Evolutionary conservation across 805 yeast species (phyloP).

Genomic region (Starmerella apicola): DNA sequence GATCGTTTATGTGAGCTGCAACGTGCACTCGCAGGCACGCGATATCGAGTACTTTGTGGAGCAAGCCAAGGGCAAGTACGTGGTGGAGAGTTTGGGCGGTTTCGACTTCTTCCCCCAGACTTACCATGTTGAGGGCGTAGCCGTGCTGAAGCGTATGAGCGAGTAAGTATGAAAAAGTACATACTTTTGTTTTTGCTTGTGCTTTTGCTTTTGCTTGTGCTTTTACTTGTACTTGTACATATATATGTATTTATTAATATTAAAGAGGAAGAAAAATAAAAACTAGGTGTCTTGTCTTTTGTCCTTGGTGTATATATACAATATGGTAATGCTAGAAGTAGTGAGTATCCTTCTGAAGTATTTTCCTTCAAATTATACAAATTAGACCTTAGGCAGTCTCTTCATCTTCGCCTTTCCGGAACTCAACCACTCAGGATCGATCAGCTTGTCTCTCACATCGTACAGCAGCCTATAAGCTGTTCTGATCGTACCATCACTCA

Average conservation of each 20-base stretch:
- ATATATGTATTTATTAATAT: too few species aligned
- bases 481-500: constrained; percentile 93
- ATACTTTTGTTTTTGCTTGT: too few species aligned
- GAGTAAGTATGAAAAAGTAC: too few species aligned
- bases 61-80: constrained; percentile 34
- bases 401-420: constrained; percentile 51
- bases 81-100: constrained; percentile 74
- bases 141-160: constrained; percentile 48
- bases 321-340: too few species aligned
- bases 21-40: constrained; percentile 94
- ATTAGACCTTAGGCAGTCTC: constrained; percentile 26
- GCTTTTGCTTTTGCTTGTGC: too few species aligned
- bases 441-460: constrained; percentile 55
- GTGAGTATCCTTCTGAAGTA: too few species aligned
- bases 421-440: constrained; percentile 68
- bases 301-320: too few species aligned
- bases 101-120: constrained; percentile 96
- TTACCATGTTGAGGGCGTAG: constrained; percentile 82
- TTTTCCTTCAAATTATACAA: not conserved
- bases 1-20: constrained; percentile 91
- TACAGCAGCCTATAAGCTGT: constrained; percentile 75
- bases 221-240: too few species aligned
- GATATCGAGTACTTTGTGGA: constrained; percentile 79
- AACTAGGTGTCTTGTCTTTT: too few species aligned
- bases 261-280: too few species aligned